phyloP scores from a whole-genome alignment of 208 protist species.

The Acanthamoeba healyi region DNA sequence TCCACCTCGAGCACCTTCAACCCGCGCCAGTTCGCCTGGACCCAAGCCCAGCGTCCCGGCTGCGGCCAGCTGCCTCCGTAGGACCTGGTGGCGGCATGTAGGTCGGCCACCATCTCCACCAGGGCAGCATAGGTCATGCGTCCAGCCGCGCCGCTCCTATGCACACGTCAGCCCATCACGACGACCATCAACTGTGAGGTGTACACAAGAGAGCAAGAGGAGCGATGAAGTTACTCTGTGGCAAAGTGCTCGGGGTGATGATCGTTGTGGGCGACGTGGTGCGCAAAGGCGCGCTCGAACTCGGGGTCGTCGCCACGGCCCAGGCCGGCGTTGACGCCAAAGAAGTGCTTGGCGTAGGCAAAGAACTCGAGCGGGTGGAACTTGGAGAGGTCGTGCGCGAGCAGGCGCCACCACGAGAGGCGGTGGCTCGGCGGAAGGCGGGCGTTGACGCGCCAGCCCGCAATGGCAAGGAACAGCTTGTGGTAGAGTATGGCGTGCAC shows the following conservation, averaged over 20 bases:
- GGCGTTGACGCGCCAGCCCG: neutral
- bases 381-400: constrained; percentile 49
- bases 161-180: too few relatives aligned
- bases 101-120: constrained; percentile 34
- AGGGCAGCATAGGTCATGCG: neutral
- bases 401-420: neutral
- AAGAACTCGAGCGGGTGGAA: constrained; percentile 57
- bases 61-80: neutral
- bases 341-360: neutral
- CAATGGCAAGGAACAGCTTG: neutral
- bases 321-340: neutral
- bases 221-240: neutral
- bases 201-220: neutral
- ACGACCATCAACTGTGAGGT: too few relatives aligned
- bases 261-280: constrained; percentile 20
- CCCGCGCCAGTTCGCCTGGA: neutral
- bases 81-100: neutral
- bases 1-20: neutral
- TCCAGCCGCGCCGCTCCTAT: neutral
- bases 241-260: constrained; percentile 52
- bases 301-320: neutral
- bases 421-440: neutral
- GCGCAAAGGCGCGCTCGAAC: neutral
- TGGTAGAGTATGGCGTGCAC: neutral
- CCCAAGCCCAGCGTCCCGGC: neutral